Evolutionary conservation across 1,139 yeast genomes (phyloP).

Genomic region (Saccharomycopsis hybrid): DNA sequence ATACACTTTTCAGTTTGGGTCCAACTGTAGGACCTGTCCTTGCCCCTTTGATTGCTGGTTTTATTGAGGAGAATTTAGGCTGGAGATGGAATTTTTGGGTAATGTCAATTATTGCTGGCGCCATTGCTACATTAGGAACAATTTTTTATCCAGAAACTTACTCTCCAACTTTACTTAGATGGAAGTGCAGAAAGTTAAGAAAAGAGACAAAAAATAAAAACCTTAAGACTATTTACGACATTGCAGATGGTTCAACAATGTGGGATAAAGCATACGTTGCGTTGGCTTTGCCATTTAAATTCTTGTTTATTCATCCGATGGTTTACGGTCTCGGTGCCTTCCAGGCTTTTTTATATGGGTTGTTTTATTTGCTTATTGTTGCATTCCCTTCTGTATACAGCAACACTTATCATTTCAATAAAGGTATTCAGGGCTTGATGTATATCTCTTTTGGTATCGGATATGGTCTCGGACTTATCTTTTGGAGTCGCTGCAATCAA

Average conservation of each 20-base stretch:
- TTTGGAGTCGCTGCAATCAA: slow-evolving; percentile 42
- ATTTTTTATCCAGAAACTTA: slow-evolving; percentile 49
- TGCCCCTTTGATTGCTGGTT: slow-evolving; percentile 36
- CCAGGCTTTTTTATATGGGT: slow-evolving; percentile 61
- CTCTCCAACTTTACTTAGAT: slow-evolving; percentile 45
- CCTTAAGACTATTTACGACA: slow-evolving; percentile 53
- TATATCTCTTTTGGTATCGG: slow-evolving; percentile 52
- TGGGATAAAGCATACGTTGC: slow-evolving; percentile 32
- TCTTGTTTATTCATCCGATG: slow-evolving; percentile 54
- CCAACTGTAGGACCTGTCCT: slow-evolving; percentile 57
- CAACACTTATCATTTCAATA: slow-evolving; percentile 37
- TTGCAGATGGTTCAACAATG: slow-evolving; percentile 31
- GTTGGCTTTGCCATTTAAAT: slow-evolving; percentile 49
- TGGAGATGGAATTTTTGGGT: slow-evolving; percentile 38
- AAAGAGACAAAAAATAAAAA: slow-evolving; percentile 46
- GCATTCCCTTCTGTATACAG: slow-evolving; percentile 51
- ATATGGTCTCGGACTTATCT: slow-evolving; percentile 37
- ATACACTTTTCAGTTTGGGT: slow-evolving; percentile 36
- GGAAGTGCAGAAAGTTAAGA: slow-evolving; percentile 40
- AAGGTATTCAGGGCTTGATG: slow-evolving; percentile 52
- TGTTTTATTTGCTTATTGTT: slow-evolving; percentile 54
- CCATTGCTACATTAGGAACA: slow-evolving; percentile 40
- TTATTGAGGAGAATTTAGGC: slow-evolving; percentile 36
- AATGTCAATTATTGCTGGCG: slow-evolving; percentile 48
- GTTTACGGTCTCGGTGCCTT: slow-evolving; percentile 53